Evolutionary conservation across 108 stramenopile genomes (phyloP), one percentile per base, ranked within the genome.

Genomic region (Cyclotella sp.): DNA sequence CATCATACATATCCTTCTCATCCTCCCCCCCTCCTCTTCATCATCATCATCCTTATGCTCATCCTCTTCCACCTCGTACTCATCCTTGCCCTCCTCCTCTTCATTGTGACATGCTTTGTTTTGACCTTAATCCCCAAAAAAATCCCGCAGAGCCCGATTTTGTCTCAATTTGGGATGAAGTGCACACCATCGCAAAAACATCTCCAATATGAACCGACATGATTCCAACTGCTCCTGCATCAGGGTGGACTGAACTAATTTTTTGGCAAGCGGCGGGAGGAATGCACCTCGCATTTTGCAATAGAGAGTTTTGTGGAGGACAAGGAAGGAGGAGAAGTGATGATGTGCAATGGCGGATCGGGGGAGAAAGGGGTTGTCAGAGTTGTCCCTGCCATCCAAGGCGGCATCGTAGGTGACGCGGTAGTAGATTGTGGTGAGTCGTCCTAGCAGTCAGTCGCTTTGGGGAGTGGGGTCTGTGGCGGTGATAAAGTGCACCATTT

Each of bases 321-420:
- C 97, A 26, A 82, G 79, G 75, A 98, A 98, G 79, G 97, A 95
- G 57, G 83, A 85, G 83, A 95, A 97, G 0, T 95, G 93, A n/a
- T 95, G 88, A 40, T 88, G 82, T 14, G 86, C 78, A 12, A 77
- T 63, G 26, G 88, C 90, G 22, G 81, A 57, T 1, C 75, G 69
- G 22, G 69, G 55, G 10, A 75, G 40, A 26, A 75, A 68, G 16
- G 75, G 34, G 15, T 55, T 28, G 22, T 30, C 14, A 10, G 43
- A 21, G 59, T 27, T 24, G 6, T 24, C 45, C 43, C 12, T 66
- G 34, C 2, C 34, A 6, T 34, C 53, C 22, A 68, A 5, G 15
- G 62, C 61, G 14, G 69, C 62, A 45, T 75, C 69, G 64, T 75
- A 82, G 0, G 74, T 43, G 19, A 82, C 74, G 14, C 74, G 69